These are phyloP conservation scores for Cynanchum wilfordii DNA, from an alignment of 257 asterid species.

Conservation along the genomic window DNA sequence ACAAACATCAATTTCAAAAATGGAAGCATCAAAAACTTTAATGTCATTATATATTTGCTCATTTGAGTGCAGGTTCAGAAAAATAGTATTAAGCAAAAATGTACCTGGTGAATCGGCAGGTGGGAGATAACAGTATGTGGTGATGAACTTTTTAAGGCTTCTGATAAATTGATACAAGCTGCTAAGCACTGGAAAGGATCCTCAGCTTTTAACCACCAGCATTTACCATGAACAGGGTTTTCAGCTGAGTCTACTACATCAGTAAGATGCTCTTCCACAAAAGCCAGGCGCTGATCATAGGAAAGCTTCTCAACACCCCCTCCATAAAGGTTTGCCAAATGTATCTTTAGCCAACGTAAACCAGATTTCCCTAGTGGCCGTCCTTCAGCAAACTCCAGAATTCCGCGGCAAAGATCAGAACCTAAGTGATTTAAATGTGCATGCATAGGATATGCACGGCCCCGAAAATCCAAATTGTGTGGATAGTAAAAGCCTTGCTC, in stretches of 20 bases:
- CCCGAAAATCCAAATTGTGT: constrained; percentile 96
- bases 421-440: constrained; percentile 91
- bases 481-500: constrained; percentile 97
- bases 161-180: constrained; percentile 81
- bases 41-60: background rate
- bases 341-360: constrained; percentile 78
- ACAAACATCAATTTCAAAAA: background rate
- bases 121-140: constrained; percentile 81
- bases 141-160: constrained; percentile 77
- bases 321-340: constrained; percentile 85
- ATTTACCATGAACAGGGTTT: constrained; percentile 66
- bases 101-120: constrained; percentile 90
- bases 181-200: constrained; percentile 97
- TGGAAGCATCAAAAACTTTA: background rate
- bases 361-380: constrained; percentile 83
- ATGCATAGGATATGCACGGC: constrained; percentile 99
- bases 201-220: constrained; percentile 95
- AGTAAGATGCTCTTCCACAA: constrained; percentile 66
- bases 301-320: constrained; percentile 88
- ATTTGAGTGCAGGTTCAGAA: background rate
- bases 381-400: constrained; percentile 96
- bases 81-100: constrained; percentile 10
- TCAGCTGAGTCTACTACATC: constrained; percentile 88
- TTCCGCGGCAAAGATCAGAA: constrained; percentile 93
- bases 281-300: constrained; percentile 72